Percentiles rank a stretch among this genome's conserved stretches.
Evolutionary conservation across 1,139 yeast genomes (phyloP).

Genomic region (Meyerozyma smithsonii): DNA sequence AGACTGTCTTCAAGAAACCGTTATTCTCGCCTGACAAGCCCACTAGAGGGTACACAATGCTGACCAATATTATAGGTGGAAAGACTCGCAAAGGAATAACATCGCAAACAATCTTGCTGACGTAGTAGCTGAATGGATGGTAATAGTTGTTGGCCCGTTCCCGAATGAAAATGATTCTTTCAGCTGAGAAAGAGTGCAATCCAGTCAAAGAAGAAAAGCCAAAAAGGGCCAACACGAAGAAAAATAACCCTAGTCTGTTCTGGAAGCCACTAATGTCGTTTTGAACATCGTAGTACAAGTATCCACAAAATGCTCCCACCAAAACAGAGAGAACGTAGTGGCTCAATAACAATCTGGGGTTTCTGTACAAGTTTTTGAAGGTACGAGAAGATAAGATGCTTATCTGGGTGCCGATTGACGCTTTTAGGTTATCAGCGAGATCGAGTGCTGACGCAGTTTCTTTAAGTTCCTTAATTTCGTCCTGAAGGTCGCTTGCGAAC

Average conservation of each 20-base stretch:
- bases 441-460: constrained; percentile 29
- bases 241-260: constrained; percentile 87
- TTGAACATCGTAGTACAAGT: constrained; percentile 71
- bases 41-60: constrained; percentile 86
- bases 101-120: constrained; percentile 84
- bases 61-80: constrained; percentile 81
- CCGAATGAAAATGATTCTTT: constrained; percentile 80
- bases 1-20: constrained; percentile 69
- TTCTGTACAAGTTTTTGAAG: constrained; percentile 86
- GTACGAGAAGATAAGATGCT: constrained; percentile 75
- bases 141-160: constrained; percentile 95
- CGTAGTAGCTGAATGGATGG: constrained; percentile 77
- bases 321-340: constrained; percentile 75
- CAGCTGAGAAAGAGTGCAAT: constrained; percentile 79
- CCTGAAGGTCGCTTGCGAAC: constrained; percentile 42
- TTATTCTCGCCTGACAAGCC: constrained; percentile 77
- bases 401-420: constrained; percentile 60
- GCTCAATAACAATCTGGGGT: constrained; percentile 78
- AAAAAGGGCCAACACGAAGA: constrained; percentile 82
- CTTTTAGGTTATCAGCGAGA: constrained; percentile 39
- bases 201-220: constrained; percentile 94
- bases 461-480: constrained; percentile 41
- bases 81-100: constrained; percentile 82
- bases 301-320: constrained; percentile 82
- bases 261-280: constrained; percentile 96